Base-by-base conservation (phyloP, 768 basidiomycete genomes). In the Cyclocybe aegerita region DNA sequence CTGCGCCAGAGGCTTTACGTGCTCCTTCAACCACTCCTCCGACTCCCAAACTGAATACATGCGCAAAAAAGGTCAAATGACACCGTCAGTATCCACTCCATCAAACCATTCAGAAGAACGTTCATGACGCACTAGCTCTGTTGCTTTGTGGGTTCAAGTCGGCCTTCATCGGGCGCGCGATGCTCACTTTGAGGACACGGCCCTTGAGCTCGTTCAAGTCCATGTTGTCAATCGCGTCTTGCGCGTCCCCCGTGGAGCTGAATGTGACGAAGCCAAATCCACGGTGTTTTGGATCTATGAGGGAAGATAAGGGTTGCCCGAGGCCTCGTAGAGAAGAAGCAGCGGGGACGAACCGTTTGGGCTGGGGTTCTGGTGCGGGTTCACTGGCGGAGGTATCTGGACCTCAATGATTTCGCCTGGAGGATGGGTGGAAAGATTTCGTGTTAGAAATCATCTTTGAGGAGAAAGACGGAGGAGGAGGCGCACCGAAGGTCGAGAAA, bases 181-280 rank as follows among this genome's bases (percentile, higher is more conserved):
- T 68, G 64, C 90, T 96, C 43, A 86, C 93, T 71, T 86, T 90
- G 54, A 90, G 70, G 45, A 88, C 85, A 52, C 80, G 81, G 43
- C 85, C 92, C 43, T 74, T 78, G 51, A 90, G 75, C 65, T 95
- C 94, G 62, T 96, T 97, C 69, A 95, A 73, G 69, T 98, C 94
- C 91, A 94, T 98, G 72, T 98, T 98, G 76, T 98, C 96, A 53
- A 98, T 96, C 29, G 96, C 96, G 65, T 98, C 95, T 63, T 91
- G 88, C 4, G 96, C 94, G 68, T 96, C 93, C 16, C 80, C 79
- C 7, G 88, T 65, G 6, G 86, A 87, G 9, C 83, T 71, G 65
- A 82, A 98, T 1, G 93, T 94, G 42, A 98, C 82, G 64, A 98
- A 98, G 7, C 87, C 96, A 71, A 94, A 98, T 8, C 95, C 96